Evolutionary conservation across 495 filamentous ascomycete genomes (phyloP).

Genomic region (Neurospora hispaniola): DNA sequence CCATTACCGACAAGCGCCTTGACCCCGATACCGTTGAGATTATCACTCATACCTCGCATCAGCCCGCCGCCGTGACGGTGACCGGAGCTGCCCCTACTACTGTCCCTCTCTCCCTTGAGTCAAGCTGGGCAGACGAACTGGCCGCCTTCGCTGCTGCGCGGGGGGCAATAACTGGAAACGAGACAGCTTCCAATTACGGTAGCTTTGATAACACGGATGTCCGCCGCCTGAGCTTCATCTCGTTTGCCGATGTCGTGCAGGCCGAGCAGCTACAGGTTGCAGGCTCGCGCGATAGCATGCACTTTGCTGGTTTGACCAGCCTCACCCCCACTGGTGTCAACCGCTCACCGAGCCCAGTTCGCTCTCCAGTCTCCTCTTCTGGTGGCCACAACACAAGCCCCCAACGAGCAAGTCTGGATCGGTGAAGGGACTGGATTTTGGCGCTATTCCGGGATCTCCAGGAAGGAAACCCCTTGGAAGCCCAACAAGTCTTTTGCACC

Average conservation of each 20-base stretch:
- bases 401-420: constrained; percentile 57
- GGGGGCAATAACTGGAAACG: constrained; percentile 26
- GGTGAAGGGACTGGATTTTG: constrained; percentile 51
- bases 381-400: constrained; percentile 49
- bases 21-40: constrained; percentile 81
- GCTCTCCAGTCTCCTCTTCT: constrained; percentile 57
- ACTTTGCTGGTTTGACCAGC: constrained; percentile 45
- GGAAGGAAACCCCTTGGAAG: constrained; percentile 40
- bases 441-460: constrained; percentile 29
- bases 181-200: constrained; percentile 58
- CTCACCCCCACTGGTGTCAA: constrained; percentile 32
- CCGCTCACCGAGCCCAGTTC: constrained; percentile 63
- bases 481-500: constrained; percentile 23
- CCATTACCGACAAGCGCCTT: constrained; percentile 70
- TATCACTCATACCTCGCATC: constrained; percentile 70
- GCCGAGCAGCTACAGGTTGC: constrained; percentile 53
- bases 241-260: constrained; percentile 90
- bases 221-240: constrained; percentile 82
- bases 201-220: constrained; percentile 64
- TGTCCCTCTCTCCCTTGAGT: constrained; percentile 14
- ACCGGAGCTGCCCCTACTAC: constrained; percentile 34
- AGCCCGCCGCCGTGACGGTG: constrained; percentile 57
- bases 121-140: constrained; percentile 45
- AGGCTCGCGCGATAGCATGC: constrained; percentile 48
- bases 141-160: constrained; percentile 36